Conservation (phyloP, 805 yeast species). For the Kodamaea hsintzibuensis region DNA sequence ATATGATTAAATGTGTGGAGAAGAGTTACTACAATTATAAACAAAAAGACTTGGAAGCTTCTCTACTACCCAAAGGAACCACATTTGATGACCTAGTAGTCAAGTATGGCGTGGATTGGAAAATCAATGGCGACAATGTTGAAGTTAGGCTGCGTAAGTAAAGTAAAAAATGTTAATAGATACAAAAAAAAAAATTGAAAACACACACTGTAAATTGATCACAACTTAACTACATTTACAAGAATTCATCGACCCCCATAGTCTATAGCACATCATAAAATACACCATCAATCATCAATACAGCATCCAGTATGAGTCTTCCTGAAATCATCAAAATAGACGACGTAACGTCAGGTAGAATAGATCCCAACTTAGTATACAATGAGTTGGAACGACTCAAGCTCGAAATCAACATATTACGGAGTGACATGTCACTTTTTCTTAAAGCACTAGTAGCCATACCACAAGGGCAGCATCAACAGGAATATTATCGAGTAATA, state of each 20-base stretch:
- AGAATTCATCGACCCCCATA: neutral
- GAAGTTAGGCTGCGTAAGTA: constrained; percentile 1
- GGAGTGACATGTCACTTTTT: constrained; percentile 43
- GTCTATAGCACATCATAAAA: neutral
- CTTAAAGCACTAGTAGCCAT: constrained; percentile 39
- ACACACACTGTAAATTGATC: neutral
- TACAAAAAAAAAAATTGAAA: neutral
- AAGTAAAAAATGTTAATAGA: neutral
- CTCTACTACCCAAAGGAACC: constrained; percentile 28
- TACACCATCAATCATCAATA: neutral
- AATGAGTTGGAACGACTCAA: constrained; percentile 43
- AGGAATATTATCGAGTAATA: constrained; percentile 39
- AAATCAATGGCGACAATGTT: constrained; percentile 1
- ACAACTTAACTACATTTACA: neutral
- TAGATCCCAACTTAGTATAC: constrained; percentile 43
- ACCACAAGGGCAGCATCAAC: constrained; percentile 31
- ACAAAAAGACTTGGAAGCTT: constrained; percentile 22
- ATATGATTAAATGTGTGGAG: constrained; percentile 31
- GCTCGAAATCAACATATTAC: constrained; percentile 41
- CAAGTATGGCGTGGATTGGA: constrained; percentile 32
- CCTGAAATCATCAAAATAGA: constrained; percentile 42
- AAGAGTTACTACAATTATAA: constrained; percentile 41
- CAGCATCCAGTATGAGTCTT: constrained; percentile 14
- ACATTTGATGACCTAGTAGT: constrained; percentile 19
- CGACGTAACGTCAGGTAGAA: constrained; percentile 44